Conservation (phyloP, 2,329 filamentous ascomycete genomes). For the Fusarium veterinarium region DNA sequence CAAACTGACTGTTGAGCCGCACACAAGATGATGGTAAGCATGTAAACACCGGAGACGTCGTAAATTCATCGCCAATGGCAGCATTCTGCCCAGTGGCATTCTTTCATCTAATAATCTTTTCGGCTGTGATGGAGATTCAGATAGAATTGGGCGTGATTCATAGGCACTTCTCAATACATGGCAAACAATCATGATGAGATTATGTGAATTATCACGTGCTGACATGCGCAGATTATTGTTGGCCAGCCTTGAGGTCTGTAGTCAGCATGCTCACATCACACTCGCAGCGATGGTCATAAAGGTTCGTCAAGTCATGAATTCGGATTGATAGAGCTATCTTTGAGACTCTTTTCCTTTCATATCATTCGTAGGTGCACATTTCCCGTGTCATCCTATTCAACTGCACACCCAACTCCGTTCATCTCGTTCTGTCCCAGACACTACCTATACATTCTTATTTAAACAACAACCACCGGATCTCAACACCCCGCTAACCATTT, state of each 20-base stretch:
- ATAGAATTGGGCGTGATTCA: too few relatives aligned
- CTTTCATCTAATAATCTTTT: not conserved
- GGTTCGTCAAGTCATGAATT: slow-evolving; percentile 14
- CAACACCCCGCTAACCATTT: slow-evolving; percentile 21
- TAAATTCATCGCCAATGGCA: not conserved
- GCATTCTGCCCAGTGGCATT: not conserved
- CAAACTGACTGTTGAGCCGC: too few relatives aligned
- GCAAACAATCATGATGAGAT: not conserved
- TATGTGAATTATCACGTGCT: not conserved
- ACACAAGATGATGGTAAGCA: too few relatives aligned
- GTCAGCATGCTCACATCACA: not conserved
- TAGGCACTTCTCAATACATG: not conserved
- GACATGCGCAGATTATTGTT: not conserved
- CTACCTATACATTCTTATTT: slow-evolving; percentile 6
- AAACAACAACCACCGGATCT: slow-evolving; percentile 19
- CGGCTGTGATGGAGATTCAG: not conserved
- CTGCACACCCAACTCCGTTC: slow-evolving; percentile 26
- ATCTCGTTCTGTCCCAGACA: not conserved
- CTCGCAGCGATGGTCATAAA: not conserved
- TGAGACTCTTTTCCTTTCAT: slow-evolving; percentile 13
- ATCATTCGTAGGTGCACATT: slow-evolving; percentile 11
- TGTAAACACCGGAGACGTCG: not conserved
- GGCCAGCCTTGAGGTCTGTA: not conserved
- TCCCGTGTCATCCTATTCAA: slow-evolving; percentile 5
- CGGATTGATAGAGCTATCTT: slow-evolving; percentile 23